phyloP scores from a whole-genome alignment of 495 filamentous ascomycete species.

The Tuber microsphaerosporum region DNA sequence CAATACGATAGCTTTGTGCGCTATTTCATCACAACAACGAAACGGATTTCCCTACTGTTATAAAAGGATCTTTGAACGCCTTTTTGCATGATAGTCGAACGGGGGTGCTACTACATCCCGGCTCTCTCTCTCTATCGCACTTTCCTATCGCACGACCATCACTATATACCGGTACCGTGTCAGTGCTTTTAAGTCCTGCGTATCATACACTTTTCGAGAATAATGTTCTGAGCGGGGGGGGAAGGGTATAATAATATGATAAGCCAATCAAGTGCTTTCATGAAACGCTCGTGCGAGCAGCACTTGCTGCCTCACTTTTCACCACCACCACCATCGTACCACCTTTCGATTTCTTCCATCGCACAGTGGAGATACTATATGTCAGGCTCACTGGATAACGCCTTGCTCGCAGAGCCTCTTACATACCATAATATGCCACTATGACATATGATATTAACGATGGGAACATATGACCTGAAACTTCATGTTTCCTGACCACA shows the following conservation, averaged over 20 bases:
- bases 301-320: not conserved
- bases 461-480: not conserved
- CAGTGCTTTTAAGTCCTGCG: not conserved
- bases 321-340: not conserved
- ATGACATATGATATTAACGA: not conserved
- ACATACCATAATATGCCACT: not conserved
- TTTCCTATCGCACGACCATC: not conserved
- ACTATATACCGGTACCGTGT: not conserved
- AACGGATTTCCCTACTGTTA: not conserved
- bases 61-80: not conserved
- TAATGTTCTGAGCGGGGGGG: not conserved
- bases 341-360: not conserved
- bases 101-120: not conserved
- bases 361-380: not conserved
- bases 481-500: not conserved
- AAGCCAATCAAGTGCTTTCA: not conserved
- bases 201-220: not conserved
- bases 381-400: not conserved
- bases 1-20: not conserved
- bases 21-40: not conserved
- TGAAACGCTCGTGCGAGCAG: not conserved
- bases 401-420: not conserved
- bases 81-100: not conserved
- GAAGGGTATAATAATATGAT: not conserved
- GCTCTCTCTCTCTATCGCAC: not conserved